Conservation (phyloP, 2,329 filamentous ascomycete genomes). For the Penicillium sp. region DNA sequence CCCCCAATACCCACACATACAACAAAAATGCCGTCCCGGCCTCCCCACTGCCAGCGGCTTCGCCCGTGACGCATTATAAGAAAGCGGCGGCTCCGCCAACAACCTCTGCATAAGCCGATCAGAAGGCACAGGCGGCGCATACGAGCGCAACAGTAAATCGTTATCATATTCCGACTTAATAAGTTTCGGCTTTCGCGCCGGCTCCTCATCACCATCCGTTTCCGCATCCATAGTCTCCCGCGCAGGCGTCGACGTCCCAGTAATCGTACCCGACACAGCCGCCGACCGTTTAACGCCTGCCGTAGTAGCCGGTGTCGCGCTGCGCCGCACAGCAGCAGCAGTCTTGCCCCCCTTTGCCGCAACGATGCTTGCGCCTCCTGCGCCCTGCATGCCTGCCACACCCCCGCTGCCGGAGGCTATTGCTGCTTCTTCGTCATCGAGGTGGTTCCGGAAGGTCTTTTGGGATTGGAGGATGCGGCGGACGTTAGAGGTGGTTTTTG, state of each 20-base stretch:
- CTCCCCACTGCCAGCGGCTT: conserved; percentile 34
- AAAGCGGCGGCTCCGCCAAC: conserved; percentile 48
- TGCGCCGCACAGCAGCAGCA: conserved; percentile 24
- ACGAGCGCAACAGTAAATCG: conserved; percentile 45
- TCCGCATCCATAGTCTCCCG: conserved; percentile 17
- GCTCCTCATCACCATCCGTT: conserved; percentile 12
- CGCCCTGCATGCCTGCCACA: background rate
- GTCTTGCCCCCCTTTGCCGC: conserved; percentile 13
- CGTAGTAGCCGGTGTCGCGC: conserved; percentile 29
- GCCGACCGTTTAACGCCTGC: conserved; percentile 23
- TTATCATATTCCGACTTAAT: conserved; percentile 42
- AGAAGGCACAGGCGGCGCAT: conserved; percentile 45
- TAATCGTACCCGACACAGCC: background rate
- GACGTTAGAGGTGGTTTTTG: conserved; percentile 49
- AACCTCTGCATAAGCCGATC: conserved; percentile 48
- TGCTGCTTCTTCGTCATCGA: conserved; percentile 53
- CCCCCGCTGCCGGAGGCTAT: conserved; percentile 21
- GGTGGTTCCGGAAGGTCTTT: conserved; percentile 52
- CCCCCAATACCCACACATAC: conserved; percentile 53
- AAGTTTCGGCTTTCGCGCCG: conserved; percentile 22
- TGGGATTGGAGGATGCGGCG: conserved; percentile 50
- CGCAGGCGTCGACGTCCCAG: conserved; percentile 13
- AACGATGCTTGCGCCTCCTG: background rate
- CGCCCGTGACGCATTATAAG: conserved; percentile 48
- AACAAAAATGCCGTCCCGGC: conserved; percentile 46